Base-by-base conservation (phyloP, 78 protist species). In the Salpingoeca rosetta region DNA sequence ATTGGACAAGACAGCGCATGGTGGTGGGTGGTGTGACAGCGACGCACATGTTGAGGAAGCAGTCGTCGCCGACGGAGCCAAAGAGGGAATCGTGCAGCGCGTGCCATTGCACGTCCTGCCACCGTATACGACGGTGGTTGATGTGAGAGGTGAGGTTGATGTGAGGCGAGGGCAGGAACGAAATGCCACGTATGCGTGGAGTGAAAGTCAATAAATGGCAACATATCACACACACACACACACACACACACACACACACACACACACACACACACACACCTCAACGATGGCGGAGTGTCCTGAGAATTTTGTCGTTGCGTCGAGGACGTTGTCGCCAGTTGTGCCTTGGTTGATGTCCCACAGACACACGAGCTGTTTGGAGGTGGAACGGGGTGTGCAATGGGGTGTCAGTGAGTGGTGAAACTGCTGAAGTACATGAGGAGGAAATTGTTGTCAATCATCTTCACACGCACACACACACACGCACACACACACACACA, bases 11-110 rank as follows among this genome's bases (percentile, higher is more conserved):
- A n/a, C n/a, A n/a, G n/a, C n/a, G n/a, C n/a, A n/a, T n/a, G n/a
- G n/a, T n/a, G n/a, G n/a, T n/a, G n/a, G n/a, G n/a, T n/a, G n/a
- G n/a, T 26, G 22, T 31, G n/a, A 10, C 80, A 76, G 26, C 12
- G 76, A 28, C 91, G 41, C 80, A 94, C 87, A 95, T 39, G 57
- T 87, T 56, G 24, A 95, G 82, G 38, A 81, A 37, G 28, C 44
- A 72, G 74, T 95, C 98, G 86, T 96, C 98, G 35, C 93, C 93
- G 44, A 92, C 96, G 0, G 95, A 91, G 12, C 94, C 98, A 83
- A 96, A 95, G 73, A 93, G 80, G 37, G 40, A 3, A 2, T 87
- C 93, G 82, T 93, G 92, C 0, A 78, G 73, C 38, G 65, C 38
- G 77, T 94, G 91, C 96, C 96, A 96, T 38, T 87, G 91, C 24